Evolutionary conservation across 345 rosid species (phyloP).

Genomic region (Lepidium aucheri): DNA sequence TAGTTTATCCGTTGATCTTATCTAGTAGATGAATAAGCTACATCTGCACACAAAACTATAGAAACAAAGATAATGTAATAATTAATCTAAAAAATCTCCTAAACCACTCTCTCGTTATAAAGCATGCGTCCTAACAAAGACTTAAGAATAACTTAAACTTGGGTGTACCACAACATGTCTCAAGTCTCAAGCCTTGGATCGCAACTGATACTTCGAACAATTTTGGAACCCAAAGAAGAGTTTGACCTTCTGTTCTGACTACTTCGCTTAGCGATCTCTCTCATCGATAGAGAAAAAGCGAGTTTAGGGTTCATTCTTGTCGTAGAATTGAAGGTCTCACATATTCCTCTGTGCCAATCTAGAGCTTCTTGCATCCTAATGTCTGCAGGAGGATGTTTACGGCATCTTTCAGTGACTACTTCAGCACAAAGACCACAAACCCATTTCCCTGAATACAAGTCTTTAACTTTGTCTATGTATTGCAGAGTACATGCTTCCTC

Average conservation of each 20-base stretch:
- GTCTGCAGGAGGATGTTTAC: constrained; percentile 7
- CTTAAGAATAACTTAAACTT: background rate
- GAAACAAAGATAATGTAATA: too few species aligned
- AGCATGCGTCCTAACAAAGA: background rate
- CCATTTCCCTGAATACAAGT: constrained; percentile 48
- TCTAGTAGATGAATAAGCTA: too few species aligned
- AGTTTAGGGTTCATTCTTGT: constrained; percentile 17
- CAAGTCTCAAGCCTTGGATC: constrained; percentile 9
- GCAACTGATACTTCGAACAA: constrained; percentile 2
- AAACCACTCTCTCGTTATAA: too few species aligned
- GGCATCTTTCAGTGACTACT: constrained; percentile 38
- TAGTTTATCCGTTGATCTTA: too few species aligned
- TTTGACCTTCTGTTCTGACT: background rate
- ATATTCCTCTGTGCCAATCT: constrained; percentile 41
- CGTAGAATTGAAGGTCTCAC: constrained; percentile 31
- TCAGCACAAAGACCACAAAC: constrained; percentile 60
- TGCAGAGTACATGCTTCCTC: constrained; percentile 51
- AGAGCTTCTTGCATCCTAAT: constrained; percentile 39
- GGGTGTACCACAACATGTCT: background rate
- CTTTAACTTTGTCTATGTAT: constrained; percentile 39
- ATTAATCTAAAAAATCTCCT: too few species aligned
- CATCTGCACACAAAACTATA: too few species aligned
- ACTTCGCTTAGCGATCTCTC: constrained; percentile 8
- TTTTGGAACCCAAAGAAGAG: background rate
- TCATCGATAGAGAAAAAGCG: constrained; percentile 1